Evolutionary conservation across 768 basidiomycete genomes (phyloP), one percentile per base, ranked within the genome.

Genomic region (Mycena olivaceomarginata): DNA sequence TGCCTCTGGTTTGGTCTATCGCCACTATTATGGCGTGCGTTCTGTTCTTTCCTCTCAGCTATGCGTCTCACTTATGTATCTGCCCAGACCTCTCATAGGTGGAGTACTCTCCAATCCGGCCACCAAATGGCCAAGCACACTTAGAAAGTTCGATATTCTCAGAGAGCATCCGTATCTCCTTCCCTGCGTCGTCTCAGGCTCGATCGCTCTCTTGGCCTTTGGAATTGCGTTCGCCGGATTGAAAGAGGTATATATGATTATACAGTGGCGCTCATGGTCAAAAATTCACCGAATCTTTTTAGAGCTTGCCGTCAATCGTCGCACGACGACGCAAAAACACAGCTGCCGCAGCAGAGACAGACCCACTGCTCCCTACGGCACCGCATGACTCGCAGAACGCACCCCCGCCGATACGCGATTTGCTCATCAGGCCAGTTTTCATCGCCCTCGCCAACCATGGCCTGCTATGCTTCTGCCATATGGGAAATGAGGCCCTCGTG

Each of bases 31-130:
- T 81, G 18, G 81, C 75, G 83, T 82, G 57, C 69, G 66, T 68
- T n/a, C 31, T 53, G 7, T n/a, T 15, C 13, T 18, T n/a, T 4
- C 25, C 8, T 10, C 31, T 57, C 31, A 13, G 3, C 9, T 45
- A 41, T 11, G 43, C 62, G 13, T 53, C 31, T 18, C 9, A 5
- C 22, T 9, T 46, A 25, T 20, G 15, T 25, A 46, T 63, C 59
- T 45, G 4, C 9, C 11, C 53, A 80, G 79, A 5, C 76, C 74
- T 12, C 39, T 76, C 57, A 73, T 74, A 16, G 75, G 75, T n/a
- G 95, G 95, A 31, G 76, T 89, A 9, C 82, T 96, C 5, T 90
- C 94, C 7, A 89, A 90, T 51, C 92, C 95, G 0, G 90, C 88
- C 15, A 88, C 89, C 51, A 89, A 88, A 41, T 95, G 94, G 86